Evolutionary conservation across 2,329 filamentous ascomycete species (phyloP).

Genomic region (Colletotrichum costaricense): DNA sequence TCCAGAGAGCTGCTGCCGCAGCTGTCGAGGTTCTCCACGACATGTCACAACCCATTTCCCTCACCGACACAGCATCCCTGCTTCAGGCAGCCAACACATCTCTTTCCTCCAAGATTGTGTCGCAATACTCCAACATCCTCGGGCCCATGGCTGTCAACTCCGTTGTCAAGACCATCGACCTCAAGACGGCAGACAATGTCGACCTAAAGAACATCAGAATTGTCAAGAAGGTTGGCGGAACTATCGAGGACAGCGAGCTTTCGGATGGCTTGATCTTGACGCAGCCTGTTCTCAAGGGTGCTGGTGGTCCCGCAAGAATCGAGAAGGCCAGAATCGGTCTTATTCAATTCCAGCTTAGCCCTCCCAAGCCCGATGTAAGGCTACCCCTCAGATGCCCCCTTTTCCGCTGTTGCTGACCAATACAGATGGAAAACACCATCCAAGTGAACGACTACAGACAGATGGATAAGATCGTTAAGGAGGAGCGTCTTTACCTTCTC

Average conservation of each 20-base stretch:
- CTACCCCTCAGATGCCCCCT: neutral
- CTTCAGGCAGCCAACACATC: slow-evolving; percentile 97
- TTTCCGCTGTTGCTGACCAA: slow-evolving; percentile 34
- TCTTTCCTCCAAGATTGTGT: slow-evolving; percentile 97
- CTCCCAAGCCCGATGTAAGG: slow-evolving; percentile 93
- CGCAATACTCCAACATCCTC: slow-evolving; percentile 93
- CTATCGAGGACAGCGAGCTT: slow-evolving; percentile 98
- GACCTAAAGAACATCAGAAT: slow-evolving; percentile 97
- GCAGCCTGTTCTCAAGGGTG: slow-evolving; percentile 93
- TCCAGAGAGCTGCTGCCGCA: slow-evolving; percentile 91
- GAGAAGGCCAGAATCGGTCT: slow-evolving; percentile 97
- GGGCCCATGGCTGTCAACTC: slow-evolving; percentile 99
- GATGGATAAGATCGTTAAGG: slow-evolving; percentile 99
- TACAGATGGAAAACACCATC: slow-evolving; percentile 98
- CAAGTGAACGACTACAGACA: slow-evolving; percentile 99
- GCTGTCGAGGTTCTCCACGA: slow-evolving; percentile 91
- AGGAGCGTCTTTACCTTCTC: slow-evolving; percentile 96
- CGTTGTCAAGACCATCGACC: slow-evolving; percentile 94
- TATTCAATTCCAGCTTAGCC: slow-evolving; percentile 98
- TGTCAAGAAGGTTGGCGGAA: slow-evolving; percentile 96
- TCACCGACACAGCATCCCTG: slow-evolving; percentile 88
- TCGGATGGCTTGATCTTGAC: slow-evolving; percentile 93
- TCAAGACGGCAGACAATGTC: slow-evolving; percentile 95
- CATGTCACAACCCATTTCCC: slow-evolving; percentile 94
- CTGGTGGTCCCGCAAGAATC: slow-evolving; percentile 89